Evolutionary conservation across 2,329 filamentous ascomycete species (phyloP), one percentile per base, ranked within the genome.

Genomic region (Pyrenochaeta sp.): DNA sequence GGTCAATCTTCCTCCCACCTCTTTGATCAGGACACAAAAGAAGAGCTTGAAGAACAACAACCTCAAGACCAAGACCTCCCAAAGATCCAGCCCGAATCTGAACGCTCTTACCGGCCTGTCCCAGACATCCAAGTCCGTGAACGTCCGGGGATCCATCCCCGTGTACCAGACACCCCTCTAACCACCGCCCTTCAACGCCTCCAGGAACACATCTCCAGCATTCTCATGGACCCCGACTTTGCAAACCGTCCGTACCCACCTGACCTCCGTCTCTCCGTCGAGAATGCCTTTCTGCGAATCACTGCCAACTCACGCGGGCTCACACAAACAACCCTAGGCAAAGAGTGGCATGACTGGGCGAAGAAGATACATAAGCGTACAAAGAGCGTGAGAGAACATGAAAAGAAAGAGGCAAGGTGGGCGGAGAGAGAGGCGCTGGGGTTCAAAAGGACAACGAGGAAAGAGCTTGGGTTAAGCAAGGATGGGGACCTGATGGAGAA

Each of bases 381-480:
- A 6, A 39, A 31, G 22, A 15, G 34, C 17, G 22, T 18, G 13
- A 29, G 26, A 22, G 11, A 32, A n/a, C 28, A 21, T 13, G 22
- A 7, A 4, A 28, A 44, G 11, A 38, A 11, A 28, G 26, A n/a
- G 14, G 21, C 18, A 17, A n/a, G 23, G 9, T 13, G 21, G 20
- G 19, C 21, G 31, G 19, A 23, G 19, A 39, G 21, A 72, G 41
- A 76, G 67, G 56, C 90, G 96, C 42, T 90, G 84, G 60, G 37
- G 11, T 3, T 32, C 20, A 19, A 3, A 24, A 27, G n/a, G 44
- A 43, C 19, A 18, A 36, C 18, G 24, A 43, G 7, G 23, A 23
- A 8, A 13, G 7, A n/a, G 27, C n/a, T 31, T 7, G n/a, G 31
- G 10, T 10, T 31, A 18, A 3, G 31, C 18, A 35, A 22, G 19